Evolutionary conservation across 2,329 filamentous ascomycete genomes (phyloP), one percentile per base, ranked within the genome.

Genomic region (Talaromyces pinophilus): DNA sequence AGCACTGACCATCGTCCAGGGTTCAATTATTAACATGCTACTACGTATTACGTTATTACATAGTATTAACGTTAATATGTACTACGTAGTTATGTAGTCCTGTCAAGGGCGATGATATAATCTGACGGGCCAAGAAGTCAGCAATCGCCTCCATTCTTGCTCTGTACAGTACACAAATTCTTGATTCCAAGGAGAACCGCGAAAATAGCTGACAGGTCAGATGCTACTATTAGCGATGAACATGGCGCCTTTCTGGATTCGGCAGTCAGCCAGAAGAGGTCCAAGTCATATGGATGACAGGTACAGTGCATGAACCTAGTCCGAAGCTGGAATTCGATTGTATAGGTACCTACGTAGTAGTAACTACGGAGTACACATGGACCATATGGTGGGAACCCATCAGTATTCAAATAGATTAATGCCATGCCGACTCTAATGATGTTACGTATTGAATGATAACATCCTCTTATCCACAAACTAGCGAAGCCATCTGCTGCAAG

Each of bases 141-240:
- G 61, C 46, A 57, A 35, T 22, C 10, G 52, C n/a, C 52, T 35
- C 52, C 52, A 35, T 57, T 35, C 54, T 57, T 22, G 15, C 13
- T 38, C 35, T 38, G 35, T 38, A 35, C 10, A 3, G 11, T 38
- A 25, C 33, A 25, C 11, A 25, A 2, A 17, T 25, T 22, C 17
- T 25, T 22, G 33, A 38, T 40, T 40, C 25, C 40, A 54, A 59
- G 62, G 50, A 42, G 28, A 38, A 55, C 19, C 7, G 17, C 46
- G 44, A 42, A 25, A 54, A 54, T 62, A 52, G 48, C 50, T 66
- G 64, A 66, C 64, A 66, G 50, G 54, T 66, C 59, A 33, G 38
- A 66, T 66, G 59, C 48, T 52, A 40, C 63, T 65, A 60, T 55
- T 28, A 38, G 33, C 33, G 35, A 55, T 44, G 8, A 38, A 57